Evolutionary conservation across 2,329 filamentous ascomycete species (phyloP), one percentile per base, ranked within the genome.

Genomic region (Pyricularia pennisetigena): DNA sequence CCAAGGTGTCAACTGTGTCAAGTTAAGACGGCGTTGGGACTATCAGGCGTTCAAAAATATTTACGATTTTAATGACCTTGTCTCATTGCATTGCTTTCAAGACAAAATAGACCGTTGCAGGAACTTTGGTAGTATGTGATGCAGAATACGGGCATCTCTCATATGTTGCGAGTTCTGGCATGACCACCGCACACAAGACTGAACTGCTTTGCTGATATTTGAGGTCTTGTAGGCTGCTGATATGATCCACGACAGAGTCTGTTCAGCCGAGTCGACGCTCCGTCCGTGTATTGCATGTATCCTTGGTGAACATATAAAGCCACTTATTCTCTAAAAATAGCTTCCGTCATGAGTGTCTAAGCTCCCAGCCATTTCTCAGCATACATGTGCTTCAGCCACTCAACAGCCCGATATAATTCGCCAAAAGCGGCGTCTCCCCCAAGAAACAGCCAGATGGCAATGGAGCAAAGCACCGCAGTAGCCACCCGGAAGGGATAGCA

Each of bases 1-100:
- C 94, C 41, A 97, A 94, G 82, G 92, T 93, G 70, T 84, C 88
- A 70, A 83, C 85, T 70, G 92, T 93, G 70, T 84, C 88, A 70
- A 83, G 85, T 70, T 86, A 78, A 78, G 41, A 54, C 20, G n/a
- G 68, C n/a, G 66, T 20, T 65, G 41, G 20, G 41, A 12, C n/a
- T 26, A 67, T 29, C 23, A 10, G n/a, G 66, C 61, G 3, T 57
- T 59, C 68, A 66, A 70, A 65, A 66, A 66, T 8, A 26, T 26
- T 66, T 10, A 66, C 35, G 65, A 66, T n/a, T 41, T 66, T 66
- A 66, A 66, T 66, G 65, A 66, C 35, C n/a, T 20, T 66, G 65
- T 30, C 16, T 57, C 24, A 12, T 20, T 62, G 59, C 59, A 26
- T 62, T 62, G 59, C 59, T 28, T 62, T 62, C 12, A 12, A 2